phyloP scores from a whole-genome alignment of 163 green algal genomes.

The Smithsoniella earleae region DNA sequence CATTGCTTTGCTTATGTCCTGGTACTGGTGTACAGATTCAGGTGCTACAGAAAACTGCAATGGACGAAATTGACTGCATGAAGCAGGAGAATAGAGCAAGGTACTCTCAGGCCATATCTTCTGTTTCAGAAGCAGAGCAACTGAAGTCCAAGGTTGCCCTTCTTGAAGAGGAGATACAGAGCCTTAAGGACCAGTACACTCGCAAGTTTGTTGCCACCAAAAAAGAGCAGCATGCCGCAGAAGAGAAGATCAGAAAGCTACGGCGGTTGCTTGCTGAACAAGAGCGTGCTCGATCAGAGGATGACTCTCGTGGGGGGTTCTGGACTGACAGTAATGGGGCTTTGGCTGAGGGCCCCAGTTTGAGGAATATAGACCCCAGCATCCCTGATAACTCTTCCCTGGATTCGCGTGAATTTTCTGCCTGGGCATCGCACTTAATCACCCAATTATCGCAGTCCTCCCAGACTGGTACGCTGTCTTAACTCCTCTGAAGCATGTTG shows the following conservation, averaged over 20 bases:
- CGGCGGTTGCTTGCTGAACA: not conserved
- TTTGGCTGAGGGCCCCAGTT: not conserved
- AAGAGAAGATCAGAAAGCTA: not conserved
- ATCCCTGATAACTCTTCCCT: not conserved
- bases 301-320: not conserved
- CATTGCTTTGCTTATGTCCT: too few relatives aligned
- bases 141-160: not conserved
- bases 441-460: not conserved
- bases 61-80: too few relatives aligned
- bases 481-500: not conserved
- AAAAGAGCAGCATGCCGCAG: not conserved
- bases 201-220: slow-evolving; percentile 22
- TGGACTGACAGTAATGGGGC: not conserved
- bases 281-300: too few relatives aligned
- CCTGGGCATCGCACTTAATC: slow-evolving; percentile 8
- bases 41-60: too few relatives aligned
- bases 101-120: too few relatives aligned
- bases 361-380: too few relatives aligned
- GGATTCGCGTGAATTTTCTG: not conserved
- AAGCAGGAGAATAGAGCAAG: too few relatives aligned
- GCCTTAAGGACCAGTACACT: slow-evolving; percentile 19
- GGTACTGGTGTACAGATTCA: too few relatives aligned
- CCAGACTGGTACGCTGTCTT: not conserved
- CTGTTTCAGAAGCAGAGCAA: too few relatives aligned
- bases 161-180: not conserved